Percentiles rank a stretch among this genome's conserved stretches.
Evolutionary conservation across 2,329 filamentous ascomycete genomes (phyloP).

Genomic region (Aspergillus puulaauensis): DNA sequence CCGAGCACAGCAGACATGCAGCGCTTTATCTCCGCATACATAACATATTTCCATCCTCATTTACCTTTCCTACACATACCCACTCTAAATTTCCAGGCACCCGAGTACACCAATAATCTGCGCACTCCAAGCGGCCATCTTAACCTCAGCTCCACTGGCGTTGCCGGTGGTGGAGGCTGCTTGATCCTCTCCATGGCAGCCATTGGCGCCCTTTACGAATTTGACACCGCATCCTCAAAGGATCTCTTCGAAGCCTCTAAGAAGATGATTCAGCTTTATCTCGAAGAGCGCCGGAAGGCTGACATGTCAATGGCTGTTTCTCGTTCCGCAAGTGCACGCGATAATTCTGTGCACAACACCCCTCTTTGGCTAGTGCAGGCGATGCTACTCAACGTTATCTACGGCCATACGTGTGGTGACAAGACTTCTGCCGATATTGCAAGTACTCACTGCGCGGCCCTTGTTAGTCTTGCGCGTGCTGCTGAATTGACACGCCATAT

Average conservation of each 20-base stretch:
- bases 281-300: constrained; percentile 85
- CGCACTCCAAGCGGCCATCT: constrained; percentile 55
- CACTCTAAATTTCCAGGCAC: constrained; percentile 84
- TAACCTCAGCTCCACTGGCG: constrained; percentile 54
- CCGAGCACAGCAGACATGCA: constrained; percentile 84
- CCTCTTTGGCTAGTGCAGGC: constrained; percentile 95
- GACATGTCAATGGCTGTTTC: constrained; percentile 67
- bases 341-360: constrained; percentile 68
- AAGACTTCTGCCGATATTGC: constrained; percentile 89
- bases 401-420: constrained; percentile 91
- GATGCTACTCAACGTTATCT: constrained; percentile 94
- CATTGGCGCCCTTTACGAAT: constrained; percentile 83
- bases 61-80: constrained; percentile 91
- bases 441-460: constrained; percentile 83
- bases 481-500: constrained; percentile 67
- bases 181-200: constrained; percentile 84
- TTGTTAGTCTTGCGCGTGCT: constrained; percentile 86
- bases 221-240: constrained; percentile 74
- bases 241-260: constrained; percentile 91
- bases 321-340: constrained; percentile 52
- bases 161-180: constrained; percentile 78
- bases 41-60: constrained; percentile 91
- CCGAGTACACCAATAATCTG: constrained; percentile 61
- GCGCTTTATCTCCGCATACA: constrained; percentile 85
- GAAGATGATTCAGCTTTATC: constrained; percentile 89